Conservation (phyloP, 2,329 filamentous ascomycete genomes). For the Arachnomyces sp. region DNA sequence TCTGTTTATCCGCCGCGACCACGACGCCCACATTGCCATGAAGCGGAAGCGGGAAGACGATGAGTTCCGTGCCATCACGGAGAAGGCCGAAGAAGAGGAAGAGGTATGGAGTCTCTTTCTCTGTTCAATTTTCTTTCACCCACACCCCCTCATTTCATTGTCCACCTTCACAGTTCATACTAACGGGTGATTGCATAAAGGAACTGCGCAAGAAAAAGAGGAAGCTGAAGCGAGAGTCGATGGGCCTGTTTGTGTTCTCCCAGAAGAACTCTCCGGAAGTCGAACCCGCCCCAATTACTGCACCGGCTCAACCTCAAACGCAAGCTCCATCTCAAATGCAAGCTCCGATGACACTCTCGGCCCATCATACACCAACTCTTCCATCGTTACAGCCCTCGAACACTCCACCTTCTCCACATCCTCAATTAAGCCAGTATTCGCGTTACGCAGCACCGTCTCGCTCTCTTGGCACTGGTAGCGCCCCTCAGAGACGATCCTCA, state of each 20-base stretch:
- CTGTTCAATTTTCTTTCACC: neutral
- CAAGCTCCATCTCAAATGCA: conserved; percentile 10
- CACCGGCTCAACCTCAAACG: conserved; percentile 23
- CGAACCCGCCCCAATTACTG: conserved; percentile 28
- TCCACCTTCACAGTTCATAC: neutral
- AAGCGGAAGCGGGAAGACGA: conserved; percentile 35
- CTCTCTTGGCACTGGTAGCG: too few species aligned
- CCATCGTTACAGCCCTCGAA: too few species aligned
- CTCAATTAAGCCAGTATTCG: too few species aligned
- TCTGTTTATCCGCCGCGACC: conserved; percentile 10
- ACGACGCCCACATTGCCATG: conserved; percentile 10
- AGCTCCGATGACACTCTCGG: too few species aligned
- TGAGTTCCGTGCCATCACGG: conserved; percentile 33
- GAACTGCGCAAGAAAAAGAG: conserved; percentile 34
- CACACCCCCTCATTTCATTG: neutral
- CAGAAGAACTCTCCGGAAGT: conserved; percentile 22
- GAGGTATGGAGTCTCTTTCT: conserved; percentile 23
- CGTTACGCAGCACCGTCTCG: too few species aligned
- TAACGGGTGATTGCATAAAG: conserved; percentile 14
- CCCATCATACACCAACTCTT: too few species aligned
- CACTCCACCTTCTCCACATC: too few species aligned
- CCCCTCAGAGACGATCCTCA: conserved; percentile 8
- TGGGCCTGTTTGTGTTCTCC: conserved; percentile 21
- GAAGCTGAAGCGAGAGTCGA: conserved; percentile 33
- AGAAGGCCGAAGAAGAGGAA: conserved; percentile 33